Percentiles rank a stretch among this genome's conserved stretches.
These are phyloP conservation scores for Epichloe brachyelytri DNA, from an alignment of 2,329 filamentous ascomycete genomes.

Conservation along the genomic window DNA sequence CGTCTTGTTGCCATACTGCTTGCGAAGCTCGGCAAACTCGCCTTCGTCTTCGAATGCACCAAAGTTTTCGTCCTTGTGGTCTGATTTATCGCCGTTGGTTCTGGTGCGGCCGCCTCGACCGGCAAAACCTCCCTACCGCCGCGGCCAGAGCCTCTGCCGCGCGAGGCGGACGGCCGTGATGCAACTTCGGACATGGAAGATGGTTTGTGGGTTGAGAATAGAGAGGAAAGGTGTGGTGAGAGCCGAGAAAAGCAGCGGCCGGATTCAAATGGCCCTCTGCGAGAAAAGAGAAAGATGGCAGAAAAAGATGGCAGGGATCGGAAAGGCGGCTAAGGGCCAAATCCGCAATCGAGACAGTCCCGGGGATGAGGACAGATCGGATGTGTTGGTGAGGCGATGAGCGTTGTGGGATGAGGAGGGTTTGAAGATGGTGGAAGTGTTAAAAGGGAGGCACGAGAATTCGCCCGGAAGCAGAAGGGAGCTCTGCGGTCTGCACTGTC, in stretches of 20 bases:
- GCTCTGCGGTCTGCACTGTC: background rate
- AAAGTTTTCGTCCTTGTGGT: constrained; percentile 43
- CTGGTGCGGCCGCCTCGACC: constrained; percentile 55
- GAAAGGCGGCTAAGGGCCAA: constrained; percentile 14
- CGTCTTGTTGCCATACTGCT: constrained; percentile 71
- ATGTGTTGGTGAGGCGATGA: constrained; percentile 15
- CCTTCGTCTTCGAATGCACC: constrained; percentile 64
- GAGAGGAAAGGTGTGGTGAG: constrained; percentile 33
- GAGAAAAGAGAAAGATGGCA: constrained; percentile 16
- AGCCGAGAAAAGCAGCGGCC: constrained; percentile 6
- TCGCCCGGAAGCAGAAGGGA: constrained; percentile 18
- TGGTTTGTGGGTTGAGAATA: constrained; percentile 53
- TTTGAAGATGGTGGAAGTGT: constrained; percentile 10
- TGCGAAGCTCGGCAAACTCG: constrained; percentile 85
- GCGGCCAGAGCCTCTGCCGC: constrained; percentile 82
- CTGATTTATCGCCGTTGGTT: constrained; percentile 58
- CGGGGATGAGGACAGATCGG: constrained; percentile 17
- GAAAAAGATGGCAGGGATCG: constrained; percentile 12
- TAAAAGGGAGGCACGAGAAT: constrained; percentile 22
- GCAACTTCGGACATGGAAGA: constrained; percentile 85
- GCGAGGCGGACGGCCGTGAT: constrained; percentile 67
- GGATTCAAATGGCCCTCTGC: constrained; percentile 18
- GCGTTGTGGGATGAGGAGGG: constrained; percentile 2
- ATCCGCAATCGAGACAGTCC: constrained; percentile 17
- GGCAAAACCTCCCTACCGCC: constrained; percentile 67